Percentiles rank a stretch among this genome's conserved stretches.
These are phyloP conservation scores for Chytriomyces hyalinus DNA, from an alignment of 192 early-diverging fungal genomes.

Conservation along the genomic window DNA sequence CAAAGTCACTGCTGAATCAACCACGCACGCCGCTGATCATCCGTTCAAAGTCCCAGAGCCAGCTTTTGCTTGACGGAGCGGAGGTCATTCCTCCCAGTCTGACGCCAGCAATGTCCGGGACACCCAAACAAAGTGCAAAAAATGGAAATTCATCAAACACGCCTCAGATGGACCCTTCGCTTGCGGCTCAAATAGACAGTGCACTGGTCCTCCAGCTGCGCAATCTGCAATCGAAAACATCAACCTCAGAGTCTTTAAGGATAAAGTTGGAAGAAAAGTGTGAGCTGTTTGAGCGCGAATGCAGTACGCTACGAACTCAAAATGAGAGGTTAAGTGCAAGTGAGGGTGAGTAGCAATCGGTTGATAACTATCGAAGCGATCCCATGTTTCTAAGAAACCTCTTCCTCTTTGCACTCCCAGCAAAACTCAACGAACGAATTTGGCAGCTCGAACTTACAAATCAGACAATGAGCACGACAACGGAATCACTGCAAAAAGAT, in stretches of 20 bases:
- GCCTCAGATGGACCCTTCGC: slow-evolving; percentile 8
- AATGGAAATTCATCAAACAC: too few relatives aligned
- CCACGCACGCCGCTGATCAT: background rate
- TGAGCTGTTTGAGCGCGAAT: slow-evolving; percentile 29
- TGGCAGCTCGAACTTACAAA: slow-evolving; percentile 48
- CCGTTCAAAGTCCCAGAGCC: background rate
- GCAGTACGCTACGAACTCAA: slow-evolving; percentile 31
- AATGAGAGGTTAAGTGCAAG: slow-evolving; percentile 21
- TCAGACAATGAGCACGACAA: slow-evolving; percentile 36
- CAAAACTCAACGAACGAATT: slow-evolving; percentile 43
- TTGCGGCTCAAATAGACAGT: slow-evolving; percentile 16
- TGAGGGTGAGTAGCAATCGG: slow-evolving; percentile 17
- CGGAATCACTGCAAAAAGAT: slow-evolving; percentile 35
- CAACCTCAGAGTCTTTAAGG: background rate
- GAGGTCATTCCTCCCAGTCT: too few relatives aligned
- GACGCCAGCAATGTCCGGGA: too few relatives aligned
- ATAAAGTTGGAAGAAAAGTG: slow-evolving; percentile 33
- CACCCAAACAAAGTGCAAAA: too few relatives aligned
- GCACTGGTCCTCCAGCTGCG: slow-evolving; percentile 15
- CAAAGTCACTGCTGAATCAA: background rate
- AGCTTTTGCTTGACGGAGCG: background rate
- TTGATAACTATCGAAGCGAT: background rate
- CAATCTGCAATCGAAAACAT: background rate
- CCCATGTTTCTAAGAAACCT: background rate
- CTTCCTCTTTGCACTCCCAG: slow-evolving; percentile 4